These are phyloP conservation scores for Schwanniomyces sp. DNA, from an alignment of 805 yeast species.

Conservation along the genomic window DNA sequence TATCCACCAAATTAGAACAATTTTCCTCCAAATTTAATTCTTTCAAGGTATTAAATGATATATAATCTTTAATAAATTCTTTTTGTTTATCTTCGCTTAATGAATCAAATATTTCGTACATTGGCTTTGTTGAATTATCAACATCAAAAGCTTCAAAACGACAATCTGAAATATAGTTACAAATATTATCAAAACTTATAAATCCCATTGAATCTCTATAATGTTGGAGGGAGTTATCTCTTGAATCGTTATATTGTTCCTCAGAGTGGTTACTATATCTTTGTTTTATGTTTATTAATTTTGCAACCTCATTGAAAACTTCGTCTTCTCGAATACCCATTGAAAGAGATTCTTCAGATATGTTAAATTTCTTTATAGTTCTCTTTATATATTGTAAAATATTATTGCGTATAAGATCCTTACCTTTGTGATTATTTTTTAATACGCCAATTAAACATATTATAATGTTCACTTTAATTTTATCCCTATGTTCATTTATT, in stretches of 20 bases:
- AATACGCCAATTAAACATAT: background rate
- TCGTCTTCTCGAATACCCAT: background rate
- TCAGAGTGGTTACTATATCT: background rate
- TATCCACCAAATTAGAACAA: constrained; percentile 15
- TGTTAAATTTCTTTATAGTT: constrained; percentile 3
- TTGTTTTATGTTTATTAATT: background rate
- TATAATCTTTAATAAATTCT: constrained; percentile 24
- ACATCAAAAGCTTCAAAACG: constrained; percentile 12
- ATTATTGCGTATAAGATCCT: constrained; percentile 1
- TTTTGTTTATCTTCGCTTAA: constrained; percentile 7
- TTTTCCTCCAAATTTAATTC: constrained; percentile 30
- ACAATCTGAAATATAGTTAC: constrained; percentile 19
- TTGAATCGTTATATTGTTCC: background rate
- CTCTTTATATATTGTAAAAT: constrained; percentile 6
- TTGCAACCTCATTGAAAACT: background rate
- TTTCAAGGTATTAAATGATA: constrained; percentile 18
- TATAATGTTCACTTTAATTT: constrained; percentile 1
- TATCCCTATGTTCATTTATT: background rate
- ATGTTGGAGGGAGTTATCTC: constrained; percentile 3
- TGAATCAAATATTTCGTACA: constrained; percentile 21
- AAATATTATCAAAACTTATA: constrained; percentile 18
- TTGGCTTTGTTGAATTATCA: constrained; percentile 1
- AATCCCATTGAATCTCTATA: constrained; percentile 17
- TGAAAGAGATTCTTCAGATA: background rate
- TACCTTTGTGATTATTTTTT: background rate